Evolutionary conservation across 108 stramenopile species (phyloP).

Genomic region (Skeletonema menzelii): DNA sequence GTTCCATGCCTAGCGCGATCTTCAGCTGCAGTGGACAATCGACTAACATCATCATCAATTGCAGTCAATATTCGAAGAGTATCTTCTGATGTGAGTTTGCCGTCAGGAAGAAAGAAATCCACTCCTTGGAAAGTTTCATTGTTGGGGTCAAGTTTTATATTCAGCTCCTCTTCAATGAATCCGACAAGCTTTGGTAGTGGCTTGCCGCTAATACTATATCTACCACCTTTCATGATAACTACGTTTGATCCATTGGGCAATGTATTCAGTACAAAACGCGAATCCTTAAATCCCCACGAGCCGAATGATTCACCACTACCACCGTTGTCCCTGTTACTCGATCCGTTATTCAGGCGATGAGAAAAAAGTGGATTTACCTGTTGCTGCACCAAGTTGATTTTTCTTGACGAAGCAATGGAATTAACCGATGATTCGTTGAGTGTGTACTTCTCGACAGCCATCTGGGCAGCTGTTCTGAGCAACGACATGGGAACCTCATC

Average conservation of each 20-base stretch:
- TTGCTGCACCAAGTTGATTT: background rate
- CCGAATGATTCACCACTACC: slow-evolving; percentile 68
- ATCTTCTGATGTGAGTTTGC: slow-evolving; percentile 12
- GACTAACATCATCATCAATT: slow-evolving; percentile 15
- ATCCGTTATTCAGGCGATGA: background rate
- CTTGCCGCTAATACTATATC: slow-evolving; percentile 68
- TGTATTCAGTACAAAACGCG: slow-evolving; percentile 64
- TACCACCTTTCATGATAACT: slow-evolving; percentile 74
- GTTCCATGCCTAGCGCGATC: slow-evolving; percentile 80
- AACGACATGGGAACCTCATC: slow-evolving; percentile 51
- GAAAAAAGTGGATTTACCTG: slow-evolving; percentile 10
- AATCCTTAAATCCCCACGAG: slow-evolving; percentile 85
- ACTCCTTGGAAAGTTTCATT: slow-evolving; percentile 28
- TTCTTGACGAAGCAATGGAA: background rate
- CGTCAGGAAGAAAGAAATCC: slow-evolving; percentile 8
- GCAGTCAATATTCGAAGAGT: slow-evolving; percentile 13
- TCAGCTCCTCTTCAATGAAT: slow-evolving; percentile 76
- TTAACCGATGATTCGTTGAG: background rate
- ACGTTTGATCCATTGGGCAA: slow-evolving; percentile 39
- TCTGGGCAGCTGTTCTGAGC: slow-evolving; percentile 52
- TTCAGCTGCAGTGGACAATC: slow-evolving; percentile 37
- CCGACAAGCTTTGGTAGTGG: slow-evolving; percentile 60
- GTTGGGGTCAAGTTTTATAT: slow-evolving; percentile 57
- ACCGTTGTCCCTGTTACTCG: background rate
- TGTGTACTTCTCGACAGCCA: slow-evolving; percentile 38